Evolutionary conservation across 345 rosid species (phyloP).

Genomic region (Garcia nutans): DNA sequence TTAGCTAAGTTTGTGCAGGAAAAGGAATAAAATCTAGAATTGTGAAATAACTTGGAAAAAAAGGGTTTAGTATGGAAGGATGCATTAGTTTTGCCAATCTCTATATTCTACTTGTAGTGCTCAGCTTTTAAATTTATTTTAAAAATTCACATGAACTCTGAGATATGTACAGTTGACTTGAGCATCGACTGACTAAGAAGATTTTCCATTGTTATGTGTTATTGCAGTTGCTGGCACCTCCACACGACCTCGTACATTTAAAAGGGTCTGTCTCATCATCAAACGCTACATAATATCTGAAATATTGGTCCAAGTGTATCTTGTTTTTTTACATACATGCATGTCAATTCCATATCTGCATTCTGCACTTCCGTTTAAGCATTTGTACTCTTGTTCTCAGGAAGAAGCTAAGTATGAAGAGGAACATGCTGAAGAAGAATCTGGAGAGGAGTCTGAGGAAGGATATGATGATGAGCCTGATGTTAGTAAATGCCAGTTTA

Average conservation of each 20-base stretch:
- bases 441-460: conserved; percentile 63
- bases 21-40: no score
- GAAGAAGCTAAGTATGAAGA: conserved; percentile 55
- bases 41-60: no score
- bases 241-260: conserved; percentile 77
- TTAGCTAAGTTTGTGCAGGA: no score
- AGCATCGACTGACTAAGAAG: neutral
- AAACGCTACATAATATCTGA: no score
- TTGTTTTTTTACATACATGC: neutral
- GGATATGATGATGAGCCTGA: conserved; percentile 37
- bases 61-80: neutral
- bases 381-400: conserved; percentile 25
- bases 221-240: conserved; percentile 87
- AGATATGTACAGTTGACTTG: neutral
- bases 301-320: neutral
- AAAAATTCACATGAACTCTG: neutral
- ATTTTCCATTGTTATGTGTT: conserved; percentile 6
- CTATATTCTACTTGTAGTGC: neutral
- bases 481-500: conserved; percentile 33
- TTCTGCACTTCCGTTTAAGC: neutral
- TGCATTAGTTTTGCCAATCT: neutral
- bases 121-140: neutral
- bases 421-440: conserved; percentile 52
- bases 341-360: neutral
- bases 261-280: conserved; percentile 42